Percentiles rank a stretch among this genome's conserved stretches.
phyloP scores from a whole-genome alignment of 768 basidiomycete species.

The Pisolithus albus region DNA sequence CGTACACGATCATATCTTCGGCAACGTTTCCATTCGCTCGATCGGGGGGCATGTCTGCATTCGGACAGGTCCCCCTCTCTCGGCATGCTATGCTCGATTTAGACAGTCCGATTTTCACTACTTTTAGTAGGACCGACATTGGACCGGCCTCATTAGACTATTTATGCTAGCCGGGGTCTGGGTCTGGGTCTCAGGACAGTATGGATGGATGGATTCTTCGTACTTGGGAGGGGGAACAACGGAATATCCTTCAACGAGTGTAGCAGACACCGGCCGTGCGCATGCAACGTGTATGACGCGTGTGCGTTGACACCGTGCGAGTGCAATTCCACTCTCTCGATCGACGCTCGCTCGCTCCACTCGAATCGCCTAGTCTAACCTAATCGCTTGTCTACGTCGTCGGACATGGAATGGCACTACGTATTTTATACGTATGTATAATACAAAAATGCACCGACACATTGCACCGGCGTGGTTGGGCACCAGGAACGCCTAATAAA shows the following conservation, averaged over 20 bases:
- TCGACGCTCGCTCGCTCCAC: not conserved
- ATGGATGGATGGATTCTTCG: no score
- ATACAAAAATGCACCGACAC: no score
- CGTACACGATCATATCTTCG: constrained; percentile 1
- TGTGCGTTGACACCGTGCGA: not conserved
- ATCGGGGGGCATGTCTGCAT: not conserved
- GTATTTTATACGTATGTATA: no score
- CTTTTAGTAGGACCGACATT: no score
- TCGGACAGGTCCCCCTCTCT: not conserved
- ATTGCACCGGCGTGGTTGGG: no score
- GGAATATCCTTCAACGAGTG: not conserved
- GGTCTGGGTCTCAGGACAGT: not conserved
- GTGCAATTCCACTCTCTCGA: not conserved
- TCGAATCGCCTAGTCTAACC: not conserved
- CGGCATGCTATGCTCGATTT: not conserved
- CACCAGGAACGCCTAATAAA: no score
- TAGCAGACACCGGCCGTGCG: not conserved
- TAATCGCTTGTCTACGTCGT: not conserved
- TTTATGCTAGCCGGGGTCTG: not conserved
- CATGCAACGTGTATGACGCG: not conserved
- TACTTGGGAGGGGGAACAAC: not conserved
- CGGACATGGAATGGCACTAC: no score
- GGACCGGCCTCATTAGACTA: not conserved
- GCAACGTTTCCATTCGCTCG: not conserved
- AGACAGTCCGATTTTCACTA: not conserved